Evolutionary conservation across 1,139 yeast species (phyloP), one percentile per base, ranked within the genome.

Genomic region (Pichia sp.): DNA sequence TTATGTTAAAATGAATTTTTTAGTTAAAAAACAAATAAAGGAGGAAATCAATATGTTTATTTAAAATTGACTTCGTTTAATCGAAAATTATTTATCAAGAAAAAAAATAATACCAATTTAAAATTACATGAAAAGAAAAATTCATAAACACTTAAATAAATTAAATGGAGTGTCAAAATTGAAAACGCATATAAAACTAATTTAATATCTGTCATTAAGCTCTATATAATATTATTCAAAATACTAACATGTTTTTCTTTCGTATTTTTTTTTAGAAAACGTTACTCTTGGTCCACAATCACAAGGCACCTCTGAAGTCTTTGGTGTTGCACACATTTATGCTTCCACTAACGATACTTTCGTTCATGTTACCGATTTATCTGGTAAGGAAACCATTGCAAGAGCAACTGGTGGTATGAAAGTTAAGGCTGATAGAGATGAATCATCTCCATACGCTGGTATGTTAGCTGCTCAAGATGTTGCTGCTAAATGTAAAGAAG

Each of bases 341-440:
- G 99, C 99, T 69, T 92, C 98, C 60, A 89, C 90, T 84, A 94
- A 94, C 86, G 99, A 94, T 80, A 94, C 99, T 61, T 94, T 94
- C 79, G 98, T 94, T 66, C 99, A 94, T 76, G 95, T 94, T 67
- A 94, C 99, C 68, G 99, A 94, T 82, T 80, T 90, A 66, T 87
- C 98, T 66, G 99, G 99, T 75, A 94, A 90, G 77, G 99, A 94
- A 81, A 94, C 99, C 80, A 92, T 94, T 71, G 84, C 96, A 80
- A 89, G 98, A 81, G 97, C 94, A 64, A 94, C 99, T 71, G 98
- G 99, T 82, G 99, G 99, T 82, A 94, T 94, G 98, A 94, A 94
- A 83, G 99, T 94, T 73, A 94, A 94, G 84, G 98, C 98, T 67
- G 99, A 94, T 79, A 89, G 97, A 82, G 99, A 94, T 73, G 98